A percentile compares a stretch with the other conserved stretches of the same genome.
Conservation (phyloP, 768 basidiomycete genomes). For the Chiua virens region DNA sequence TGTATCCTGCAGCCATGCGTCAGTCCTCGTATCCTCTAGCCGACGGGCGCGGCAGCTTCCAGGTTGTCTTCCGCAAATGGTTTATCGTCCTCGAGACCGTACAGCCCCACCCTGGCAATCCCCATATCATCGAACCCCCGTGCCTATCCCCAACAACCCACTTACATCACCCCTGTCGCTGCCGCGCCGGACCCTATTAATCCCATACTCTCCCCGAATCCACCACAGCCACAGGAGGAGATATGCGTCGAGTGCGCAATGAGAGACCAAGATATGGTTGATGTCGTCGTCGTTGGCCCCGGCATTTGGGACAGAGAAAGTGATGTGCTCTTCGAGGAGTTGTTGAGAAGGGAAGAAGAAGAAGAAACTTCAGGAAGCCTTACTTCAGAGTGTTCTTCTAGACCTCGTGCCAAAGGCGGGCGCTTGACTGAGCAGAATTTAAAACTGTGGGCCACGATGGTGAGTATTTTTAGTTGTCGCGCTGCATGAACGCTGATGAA, state of each 20-base stretch:
- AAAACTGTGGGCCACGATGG: conserved; percentile 76
- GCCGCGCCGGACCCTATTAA: conserved; percentile 57
- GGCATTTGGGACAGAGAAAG: conserved; percentile 93
- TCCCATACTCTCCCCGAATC: conserved; percentile 58
- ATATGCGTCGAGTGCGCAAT: conserved; percentile 97
- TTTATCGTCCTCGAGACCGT: conserved; percentile 56
- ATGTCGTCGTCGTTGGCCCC: conserved; percentile 83
- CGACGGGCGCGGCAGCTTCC: conserved; percentile 34
- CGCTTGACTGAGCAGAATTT: conserved; percentile 75
- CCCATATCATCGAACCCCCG: conserved; percentile 68
- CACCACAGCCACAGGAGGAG: conserved; percentile 64
- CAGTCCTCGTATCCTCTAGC: conserved; percentile 46
- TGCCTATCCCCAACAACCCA: conserved; percentile 73
- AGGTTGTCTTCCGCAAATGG: conserved; percentile 51
- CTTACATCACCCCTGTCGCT: conserved; percentile 59
- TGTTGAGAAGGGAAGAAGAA: conserved; percentile 68
- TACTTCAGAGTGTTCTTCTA: conserved; percentile 49
- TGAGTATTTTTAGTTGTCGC: conserved; percentile 38
- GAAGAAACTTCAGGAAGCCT: conserved; percentile 56
- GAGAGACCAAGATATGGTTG: conserved; percentile 98
- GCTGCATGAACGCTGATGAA: conserved; percentile 6
- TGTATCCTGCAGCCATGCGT: conserved; percentile 43
- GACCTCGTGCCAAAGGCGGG: conserved; percentile 66
- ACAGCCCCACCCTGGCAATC: conserved; percentile 38
- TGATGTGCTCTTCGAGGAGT: conserved; percentile 78